Base-by-base conservation (phyloP, 1,284 basidiomycete species). In the Cutaneotrichosporon mucoides region DNA sequence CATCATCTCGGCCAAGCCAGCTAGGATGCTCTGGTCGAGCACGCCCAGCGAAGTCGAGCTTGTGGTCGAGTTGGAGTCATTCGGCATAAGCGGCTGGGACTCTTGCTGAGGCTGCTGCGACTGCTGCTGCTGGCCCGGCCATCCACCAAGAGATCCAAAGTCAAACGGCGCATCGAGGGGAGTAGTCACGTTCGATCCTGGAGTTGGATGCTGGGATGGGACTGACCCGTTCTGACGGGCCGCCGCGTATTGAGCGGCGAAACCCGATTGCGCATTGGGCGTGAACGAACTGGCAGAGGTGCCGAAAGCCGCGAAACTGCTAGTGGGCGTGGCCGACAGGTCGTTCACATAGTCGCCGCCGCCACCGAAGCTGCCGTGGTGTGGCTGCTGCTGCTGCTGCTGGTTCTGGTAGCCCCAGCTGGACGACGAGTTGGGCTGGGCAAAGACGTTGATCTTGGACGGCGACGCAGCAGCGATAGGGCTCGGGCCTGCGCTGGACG, bases 151-250 rank as follows among this genome's bases (percentile, higher is more conserved):
- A 7, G 42, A 44, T 5, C 51, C 6, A 11, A 58, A 49, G 33
- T 58, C 59, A 38, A 58, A 60, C 4, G 69, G 67, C 2, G 63
- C 63, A 6, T 73, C 71, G 5, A 72, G 45, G 0, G 71, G 71
- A 5, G 72, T 72, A 2, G 70, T 70, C 2, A 36, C 42, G 15
- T 38, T 44, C 13, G 47, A 53, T 34, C 33, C 10, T 13, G 46
- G 34, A 34, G 46, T 36, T 35, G 46, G 46, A 12, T 47, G 46
- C 46, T 47, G 46, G 11, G 46, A 47, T 6, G 46, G 12, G 34
- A 33, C 24, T 13, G 46, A 47, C 10, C 46, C 46, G 35, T 47
- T 47, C 46, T 56, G 49, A 13, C 56, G 55, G 4, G 57, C 61
- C 6, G 56, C 56, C 1, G 55, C 54, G 38, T 59, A 63, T 24